Base-by-base conservation (phyloP, 306 rosid species). In the Quercus suber region DNA sequence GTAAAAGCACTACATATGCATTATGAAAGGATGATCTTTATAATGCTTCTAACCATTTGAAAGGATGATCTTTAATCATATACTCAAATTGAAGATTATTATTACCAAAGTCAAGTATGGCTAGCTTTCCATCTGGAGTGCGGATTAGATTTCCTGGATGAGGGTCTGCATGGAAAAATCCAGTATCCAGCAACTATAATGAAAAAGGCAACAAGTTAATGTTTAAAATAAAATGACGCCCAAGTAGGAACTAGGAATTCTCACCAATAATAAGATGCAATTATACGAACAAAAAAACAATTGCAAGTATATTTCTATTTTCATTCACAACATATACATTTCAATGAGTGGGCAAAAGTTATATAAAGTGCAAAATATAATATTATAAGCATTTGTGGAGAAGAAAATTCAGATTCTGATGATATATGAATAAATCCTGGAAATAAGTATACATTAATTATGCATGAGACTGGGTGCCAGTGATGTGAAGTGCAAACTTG, bases 111-210 rank as follows among this genome's bases (percentile, higher is more conserved):
- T 95, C 99, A 87, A 95, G 99, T 76, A 95, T 91, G 64, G 96
- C 95, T 45, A 95, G 97, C 85, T 92, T 95, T 83, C 99, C 99
- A 73, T 91, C 99, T 45, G 97, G 99, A 85, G 99, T 95, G 74
- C 99, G 99, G 81, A 95, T 95, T 90, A 95, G 70, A 89, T 95
- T 95, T 79, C 99, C 99, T 4, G 99, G 99, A 89, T 95, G 99
- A 60, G 99, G 99, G 80, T 95, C 99, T 71, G 99, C 99, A 82
- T 95, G 99, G 82, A 95, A 95, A 77, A 95, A 85, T 20, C 99
- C 99, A 75, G 99, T 92, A 85, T 95, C 99, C 79, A 95, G 99
- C 80, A 94, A 82, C 99, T 94, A 90, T 21, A 73, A 71, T 51
- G 18, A 73, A 79, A 83, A 73, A 52, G 71, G 75, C 63, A 69